Conservation (phyloP, 148 eudicot genomes). For the Talinum fruticosum region DNA sequence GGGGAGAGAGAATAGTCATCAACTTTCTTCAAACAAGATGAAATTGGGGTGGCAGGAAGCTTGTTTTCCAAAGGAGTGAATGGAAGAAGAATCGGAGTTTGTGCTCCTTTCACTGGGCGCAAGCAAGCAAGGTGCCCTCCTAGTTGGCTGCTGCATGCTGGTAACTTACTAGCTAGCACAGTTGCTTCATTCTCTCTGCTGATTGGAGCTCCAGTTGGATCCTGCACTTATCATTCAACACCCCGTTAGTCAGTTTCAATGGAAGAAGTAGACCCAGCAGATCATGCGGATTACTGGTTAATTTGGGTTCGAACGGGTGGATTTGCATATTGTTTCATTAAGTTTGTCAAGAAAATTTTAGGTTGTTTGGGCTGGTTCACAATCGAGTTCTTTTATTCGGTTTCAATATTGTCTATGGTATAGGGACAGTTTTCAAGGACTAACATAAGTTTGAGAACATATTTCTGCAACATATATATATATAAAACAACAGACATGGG, state of each 20-base stretch:
- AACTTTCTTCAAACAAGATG: slow-evolving; percentile 22
- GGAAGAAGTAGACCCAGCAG: not conserved
- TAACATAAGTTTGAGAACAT: too few species aligned
- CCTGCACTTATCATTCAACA: slow-evolving; percentile 34
- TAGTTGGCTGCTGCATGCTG: slow-evolving; percentile 54
- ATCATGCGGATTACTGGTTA: not conserved
- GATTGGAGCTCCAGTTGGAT: slow-evolving; percentile 72
- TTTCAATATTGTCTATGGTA: too few species aligned
- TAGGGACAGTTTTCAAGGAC: too few species aligned
- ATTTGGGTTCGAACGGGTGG: too few species aligned
- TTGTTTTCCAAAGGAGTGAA: slow-evolving; percentile 59
- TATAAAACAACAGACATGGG: too few species aligned
- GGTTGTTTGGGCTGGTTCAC: too few species aligned
- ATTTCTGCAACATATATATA: too few species aligned
- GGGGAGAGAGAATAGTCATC: slow-evolving; percentile 30
- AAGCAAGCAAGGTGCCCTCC: slow-evolving; percentile 70
- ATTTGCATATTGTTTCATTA: too few species aligned
- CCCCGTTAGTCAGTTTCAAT: not conserved
- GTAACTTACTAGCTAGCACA: slow-evolving; percentile 55
- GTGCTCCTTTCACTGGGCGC: slow-evolving; percentile 49
- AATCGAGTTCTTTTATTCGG: too few species aligned
- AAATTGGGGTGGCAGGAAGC: slow-evolving; percentile 43
- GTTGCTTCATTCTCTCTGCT: slow-evolving; percentile 56
- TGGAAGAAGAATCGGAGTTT: slow-evolving; percentile 41
- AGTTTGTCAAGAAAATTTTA: too few species aligned